Evolutionary conservation across 768 basidiomycete species (phyloP).

Genomic region (Mycena maculata): DNA sequence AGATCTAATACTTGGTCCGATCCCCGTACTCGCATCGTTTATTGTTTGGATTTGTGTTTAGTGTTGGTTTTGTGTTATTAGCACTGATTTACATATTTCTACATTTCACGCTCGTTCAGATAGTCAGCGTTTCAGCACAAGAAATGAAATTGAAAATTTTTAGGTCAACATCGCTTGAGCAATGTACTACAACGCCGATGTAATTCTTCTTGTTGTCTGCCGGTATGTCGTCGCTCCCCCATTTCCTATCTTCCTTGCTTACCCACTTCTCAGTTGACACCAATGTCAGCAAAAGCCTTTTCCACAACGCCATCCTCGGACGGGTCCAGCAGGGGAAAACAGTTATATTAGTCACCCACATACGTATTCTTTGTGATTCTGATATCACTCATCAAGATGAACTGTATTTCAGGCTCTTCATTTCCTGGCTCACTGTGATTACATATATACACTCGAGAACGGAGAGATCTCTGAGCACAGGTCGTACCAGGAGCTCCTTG

Average conservation of each 20-base stretch:
- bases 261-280: constrained; percentile 66
- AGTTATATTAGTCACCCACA: constrained; percentile 91
- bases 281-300: constrained; percentile 78
- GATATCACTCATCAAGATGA: too few relatives aligned
- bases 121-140: too few relatives aligned
- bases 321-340: constrained; percentile 70
- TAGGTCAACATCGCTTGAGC: constrained; percentile 79
- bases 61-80: too few relatives aligned
- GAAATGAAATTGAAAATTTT: too few relatives aligned
- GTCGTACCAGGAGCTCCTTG: constrained; percentile 64
- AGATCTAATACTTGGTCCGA: too few relatives aligned
- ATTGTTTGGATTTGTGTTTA: too few relatives aligned
- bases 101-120: neutral
- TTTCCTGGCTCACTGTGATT: constrained; percentile 88
- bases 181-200: constrained; percentile 72
- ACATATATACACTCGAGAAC: constrained; percentile 82
- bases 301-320: constrained; percentile 70
- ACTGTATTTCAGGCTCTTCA: constrained; percentile 87
- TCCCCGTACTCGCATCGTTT: too few relatives aligned
- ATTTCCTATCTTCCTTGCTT: neutral
- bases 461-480: constrained; percentile 82
- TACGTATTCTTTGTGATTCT: too few relatives aligned
- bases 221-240: constrained; percentile 47
- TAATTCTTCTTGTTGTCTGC: constrained; percentile 73
- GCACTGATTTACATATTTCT: too few relatives aligned